Conservation (phyloP, 2,329 filamentous ascomycete genomes). For the Myriangium duriaei region DNA sequence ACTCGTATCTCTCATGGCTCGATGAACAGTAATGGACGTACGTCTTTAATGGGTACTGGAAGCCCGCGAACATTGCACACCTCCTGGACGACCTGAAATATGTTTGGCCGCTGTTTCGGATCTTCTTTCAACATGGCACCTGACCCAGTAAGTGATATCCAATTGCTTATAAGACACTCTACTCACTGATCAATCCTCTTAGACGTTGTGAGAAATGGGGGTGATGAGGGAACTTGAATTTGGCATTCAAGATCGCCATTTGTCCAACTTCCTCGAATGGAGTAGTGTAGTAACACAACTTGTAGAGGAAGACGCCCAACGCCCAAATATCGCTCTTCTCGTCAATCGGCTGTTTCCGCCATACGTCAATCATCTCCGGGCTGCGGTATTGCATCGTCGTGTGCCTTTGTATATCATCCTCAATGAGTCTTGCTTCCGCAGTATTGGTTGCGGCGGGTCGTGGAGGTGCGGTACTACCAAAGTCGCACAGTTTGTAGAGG, state of each 20-base stretch:
- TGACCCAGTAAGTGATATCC: conserved; percentile 24
- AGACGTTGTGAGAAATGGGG: conserved; percentile 80
- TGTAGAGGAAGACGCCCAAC: conserved; percentile 86
- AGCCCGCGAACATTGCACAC: conserved; percentile 79
- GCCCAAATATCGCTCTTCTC: conserved; percentile 99
- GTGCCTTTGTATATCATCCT: conserved; percentile 94
- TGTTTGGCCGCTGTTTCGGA: conserved; percentile 69
- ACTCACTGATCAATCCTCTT: conserved; percentile 77
- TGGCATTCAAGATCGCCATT: conserved; percentile 92
- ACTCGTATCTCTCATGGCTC: not conserved
- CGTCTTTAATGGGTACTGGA: conserved; percentile 78
- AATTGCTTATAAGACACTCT: not conserved
- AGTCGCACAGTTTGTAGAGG: conserved; percentile 94
- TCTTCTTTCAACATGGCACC: conserved; percentile 84
- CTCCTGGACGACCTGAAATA: conserved; percentile 84
- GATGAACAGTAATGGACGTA: conserved; percentile 34
- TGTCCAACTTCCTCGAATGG: conserved; percentile 97
- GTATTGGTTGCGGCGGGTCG: conserved; percentile 74
- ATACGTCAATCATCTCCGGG: conserved; percentile 98
- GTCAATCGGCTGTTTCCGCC: conserved; percentile 88
- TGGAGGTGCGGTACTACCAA: conserved; percentile 80
- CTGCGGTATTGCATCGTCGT: conserved; percentile 96
- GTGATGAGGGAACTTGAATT: conserved; percentile 79
- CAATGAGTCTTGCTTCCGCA: conserved; percentile 78
- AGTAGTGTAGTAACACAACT: conserved; percentile 97